Base-by-base conservation (phyloP, 2,329 filamentous ascomycete species). In the Monosporascus sp. region DNA sequence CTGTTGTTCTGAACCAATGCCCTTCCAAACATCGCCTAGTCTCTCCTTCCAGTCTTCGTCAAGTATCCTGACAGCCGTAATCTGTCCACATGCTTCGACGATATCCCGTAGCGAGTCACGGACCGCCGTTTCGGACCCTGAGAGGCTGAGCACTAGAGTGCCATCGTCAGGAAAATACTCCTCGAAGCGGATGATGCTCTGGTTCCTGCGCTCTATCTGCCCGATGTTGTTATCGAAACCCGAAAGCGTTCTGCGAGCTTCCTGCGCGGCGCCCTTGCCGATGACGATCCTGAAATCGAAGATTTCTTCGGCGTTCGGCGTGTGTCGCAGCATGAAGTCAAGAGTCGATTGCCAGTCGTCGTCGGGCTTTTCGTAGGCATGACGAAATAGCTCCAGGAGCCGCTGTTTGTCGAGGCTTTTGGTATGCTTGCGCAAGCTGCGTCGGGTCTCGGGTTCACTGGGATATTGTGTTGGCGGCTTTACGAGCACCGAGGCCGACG, bases 271-370 rank as follows among this genome's bases (percentile, higher is more conserved):
- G n/a, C 47, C 55, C 45, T 47, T 63, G 19, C 63, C 62, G 27
- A 69, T 59, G n/a, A 59, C 52, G 8, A 67, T 56, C 38, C 61
- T 63, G 51, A 68, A 64, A 52, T 66, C 52, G 27, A 65, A 49
- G 34, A 56, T 51, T 36, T 61, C 54, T 16, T 57, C 61, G 14
- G 61, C 58, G 6, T 57, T 54, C 8, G 56, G 62, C 14, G 64
- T 68, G 44, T 66, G 51, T 37, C 58, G 59, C 6, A 62, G 44
- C 59, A 69, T 61, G 19, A 64, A 60, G 26, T 57, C 43, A 38
- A 66, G 38, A 3, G 61, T 62, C 45, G 48, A 54, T 5, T 49
- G 55, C 64, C 61, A 66, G 49, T 57, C 36, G 16, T 45, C 50
- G 3, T 16, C 36, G 1, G 49, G 50, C 47, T 58, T 61, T 1